These are phyloP conservation scores for Ophiocordyceps camponoti-floridani DNA, from an alignment of 2,329 filamentous ascomycete genomes.

Conservation along the genomic window DNA sequence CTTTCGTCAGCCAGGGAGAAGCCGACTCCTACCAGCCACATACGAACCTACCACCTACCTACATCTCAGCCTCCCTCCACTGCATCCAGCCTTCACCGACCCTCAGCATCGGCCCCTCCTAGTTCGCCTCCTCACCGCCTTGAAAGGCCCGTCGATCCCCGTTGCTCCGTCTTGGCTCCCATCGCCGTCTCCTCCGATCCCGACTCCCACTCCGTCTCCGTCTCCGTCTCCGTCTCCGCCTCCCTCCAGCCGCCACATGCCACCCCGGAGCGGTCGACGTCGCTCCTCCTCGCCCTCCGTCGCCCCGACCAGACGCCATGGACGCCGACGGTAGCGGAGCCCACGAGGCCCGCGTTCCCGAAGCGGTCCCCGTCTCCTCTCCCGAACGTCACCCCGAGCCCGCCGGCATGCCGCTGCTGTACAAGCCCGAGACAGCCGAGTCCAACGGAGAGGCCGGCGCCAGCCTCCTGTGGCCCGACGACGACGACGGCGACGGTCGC, in stretches of 20 bases:
- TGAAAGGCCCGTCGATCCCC: too few species aligned
- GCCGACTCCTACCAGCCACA: too few species aligned
- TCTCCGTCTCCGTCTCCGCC: background rate
- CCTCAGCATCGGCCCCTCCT: too few species aligned
- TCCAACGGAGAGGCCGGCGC: constrained; percentile 9
- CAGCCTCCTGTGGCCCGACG: constrained; percentile 1
- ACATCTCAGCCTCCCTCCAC: too few species aligned
- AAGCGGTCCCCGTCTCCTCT: background rate
- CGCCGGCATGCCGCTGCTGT: constrained; percentile 5
- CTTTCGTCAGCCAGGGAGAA: too few species aligned
- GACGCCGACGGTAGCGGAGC: background rate
- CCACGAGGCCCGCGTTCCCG: background rate
- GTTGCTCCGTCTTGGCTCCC: too few species aligned
- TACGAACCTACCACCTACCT: too few species aligned
- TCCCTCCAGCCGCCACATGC: background rate
- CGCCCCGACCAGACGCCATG: background rate
- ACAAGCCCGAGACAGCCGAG: constrained; percentile 5
- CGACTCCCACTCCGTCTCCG: too few species aligned
- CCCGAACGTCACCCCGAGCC: background rate
- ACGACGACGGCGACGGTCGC: constrained; percentile 6
- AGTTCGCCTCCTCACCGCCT: too few species aligned
- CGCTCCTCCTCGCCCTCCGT: background rate
- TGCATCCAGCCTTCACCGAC: too few species aligned
- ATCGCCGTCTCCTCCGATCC: too few species aligned
- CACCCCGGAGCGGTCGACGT: background rate